Percentiles rank a stretch among this genome's conserved stretches.
phyloP scores from a whole-genome alignment of 352 stramenopile genomes.

The Phytophthora hybrid region DNA sequence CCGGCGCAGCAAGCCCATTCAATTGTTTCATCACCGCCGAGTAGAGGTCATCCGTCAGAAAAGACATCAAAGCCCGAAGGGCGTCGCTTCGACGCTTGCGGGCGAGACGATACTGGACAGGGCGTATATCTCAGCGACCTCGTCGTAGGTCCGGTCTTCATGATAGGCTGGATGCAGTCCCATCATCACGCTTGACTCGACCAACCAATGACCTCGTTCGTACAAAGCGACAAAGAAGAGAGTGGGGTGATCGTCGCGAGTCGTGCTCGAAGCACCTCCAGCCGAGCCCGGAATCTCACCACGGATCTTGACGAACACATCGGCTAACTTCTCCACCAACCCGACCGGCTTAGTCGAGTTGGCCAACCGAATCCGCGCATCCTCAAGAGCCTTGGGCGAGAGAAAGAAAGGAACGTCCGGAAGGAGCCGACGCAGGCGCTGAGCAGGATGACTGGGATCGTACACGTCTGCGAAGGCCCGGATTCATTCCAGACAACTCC shows the following conservation, averaged over 20 bases:
- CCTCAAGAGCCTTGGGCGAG: not conserved
- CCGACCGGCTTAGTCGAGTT: not conserved
- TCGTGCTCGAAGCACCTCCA: no score
- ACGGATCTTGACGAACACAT: not conserved
- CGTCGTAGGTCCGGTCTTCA: not conserved
- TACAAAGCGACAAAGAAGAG: not conserved
- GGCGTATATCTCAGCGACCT: not conserved
- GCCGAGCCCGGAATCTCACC: no score
- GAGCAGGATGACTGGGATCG: not conserved
- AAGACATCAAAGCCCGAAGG: not conserved
- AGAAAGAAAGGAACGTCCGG: not conserved
- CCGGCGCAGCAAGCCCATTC: no score
- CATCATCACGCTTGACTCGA: not conserved
- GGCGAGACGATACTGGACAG: not conserved
- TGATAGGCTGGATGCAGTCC: not conserved
- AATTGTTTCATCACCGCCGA: not conserved
- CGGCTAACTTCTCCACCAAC: not conserved
- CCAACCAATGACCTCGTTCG: not conserved
- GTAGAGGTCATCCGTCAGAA: not conserved
- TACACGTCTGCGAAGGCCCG: not conserved
- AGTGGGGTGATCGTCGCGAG: no score
- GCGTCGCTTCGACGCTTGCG: not conserved
- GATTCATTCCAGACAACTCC: not conserved
- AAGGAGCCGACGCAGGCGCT: not conserved
- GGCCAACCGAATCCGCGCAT: not conserved